phyloP scores from a whole-genome alignment of 441 rosid species.

The Gossypium davidsonii region DNA sequence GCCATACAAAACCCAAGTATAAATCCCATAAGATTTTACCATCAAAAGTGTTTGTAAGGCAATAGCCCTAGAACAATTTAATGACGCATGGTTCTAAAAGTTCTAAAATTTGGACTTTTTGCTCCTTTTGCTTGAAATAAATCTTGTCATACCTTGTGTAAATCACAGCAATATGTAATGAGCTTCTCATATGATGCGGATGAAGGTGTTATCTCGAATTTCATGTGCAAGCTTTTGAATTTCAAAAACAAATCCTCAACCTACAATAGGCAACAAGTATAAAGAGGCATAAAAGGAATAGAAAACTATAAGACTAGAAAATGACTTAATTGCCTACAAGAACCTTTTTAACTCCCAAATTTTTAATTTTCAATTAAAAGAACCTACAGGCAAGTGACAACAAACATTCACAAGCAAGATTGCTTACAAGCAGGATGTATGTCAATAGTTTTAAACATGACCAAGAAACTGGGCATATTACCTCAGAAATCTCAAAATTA shows the following conservation, averaged over 20 bases:
- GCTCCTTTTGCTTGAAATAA: constrained; percentile 10
- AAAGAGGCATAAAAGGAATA: constrained; percentile 10
- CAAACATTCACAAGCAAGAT: neutral
- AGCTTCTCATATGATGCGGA: constrained; percentile 53
- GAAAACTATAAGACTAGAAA: neutral
- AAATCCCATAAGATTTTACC: neutral
- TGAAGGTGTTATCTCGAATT: constrained; percentile 46
- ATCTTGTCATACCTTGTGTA: constrained; percentile 40
- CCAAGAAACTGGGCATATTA: neutral
- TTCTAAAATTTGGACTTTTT: neutral
- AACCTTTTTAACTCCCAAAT: neutral
- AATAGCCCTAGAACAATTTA: neutral
- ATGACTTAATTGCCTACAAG: neutral
- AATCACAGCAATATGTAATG: constrained; percentile 41
- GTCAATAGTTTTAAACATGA: neutral
- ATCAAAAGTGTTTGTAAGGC: neutral
- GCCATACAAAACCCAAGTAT: neutral
- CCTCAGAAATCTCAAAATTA: neutral
- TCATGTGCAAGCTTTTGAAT: constrained; percentile 47
- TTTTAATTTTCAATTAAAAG: constrained; percentile 7
- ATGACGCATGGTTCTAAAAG: neutral
- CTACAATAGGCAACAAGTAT: constrained; percentile 33
- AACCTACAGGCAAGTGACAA: neutral
- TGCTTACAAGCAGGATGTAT: neutral
- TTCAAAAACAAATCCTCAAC: constrained; percentile 50